Base-by-base conservation (phyloP, 2,329 filamentous ascomycete genomes). In the Rutstroemia sp. region DNA sequence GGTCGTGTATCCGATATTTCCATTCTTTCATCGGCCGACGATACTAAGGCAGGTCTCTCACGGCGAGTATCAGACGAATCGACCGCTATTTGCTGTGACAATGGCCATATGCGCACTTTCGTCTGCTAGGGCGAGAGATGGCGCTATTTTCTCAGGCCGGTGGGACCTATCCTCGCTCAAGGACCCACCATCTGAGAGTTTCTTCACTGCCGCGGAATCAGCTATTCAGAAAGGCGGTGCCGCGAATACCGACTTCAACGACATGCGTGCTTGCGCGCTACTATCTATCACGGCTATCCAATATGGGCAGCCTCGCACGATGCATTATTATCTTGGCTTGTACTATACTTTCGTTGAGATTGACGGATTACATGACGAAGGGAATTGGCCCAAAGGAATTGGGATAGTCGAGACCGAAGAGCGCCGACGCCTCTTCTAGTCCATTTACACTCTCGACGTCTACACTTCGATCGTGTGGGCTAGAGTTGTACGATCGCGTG, bases 371-470 rank as follows among this genome's bases (percentile, higher is more conserved):
- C 76, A 81, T 60, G 77, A 81, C 61, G 79, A 82, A 61, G 67
- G 70, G 5, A 71, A 75, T 12, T 82, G 79, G 79, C 78, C 78
- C 0, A 67, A 68, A 4, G 67, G 79, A 7, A 34, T 34, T 34
- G 69, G 70, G 10, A 62, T 71, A 4, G 69, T 78, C 7, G 78
- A 80, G 61, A 68, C 64, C 16, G 77, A 81, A 62, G 74, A 78
- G 64, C 69, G 76, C 41, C 70, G 77, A 57, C 67, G 75, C 60
- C 61, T 79, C 73, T 77, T 76, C 61, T 83, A 80, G 80, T 78
- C 78, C 39, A 79, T 78, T 55, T 83, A 82, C 62, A 78, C 76
- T 8, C 67, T 82, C 1, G 80, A 83, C 56, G 72, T 83, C 3
- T 80, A 77, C 64, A 72, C 75, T 0, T 74, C 76, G 3, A 74